Evolutionary conservation across 148 eudicot species (phyloP), one percentile per base, ranked within the genome.

Genomic region (Chenopodium album): DNA sequence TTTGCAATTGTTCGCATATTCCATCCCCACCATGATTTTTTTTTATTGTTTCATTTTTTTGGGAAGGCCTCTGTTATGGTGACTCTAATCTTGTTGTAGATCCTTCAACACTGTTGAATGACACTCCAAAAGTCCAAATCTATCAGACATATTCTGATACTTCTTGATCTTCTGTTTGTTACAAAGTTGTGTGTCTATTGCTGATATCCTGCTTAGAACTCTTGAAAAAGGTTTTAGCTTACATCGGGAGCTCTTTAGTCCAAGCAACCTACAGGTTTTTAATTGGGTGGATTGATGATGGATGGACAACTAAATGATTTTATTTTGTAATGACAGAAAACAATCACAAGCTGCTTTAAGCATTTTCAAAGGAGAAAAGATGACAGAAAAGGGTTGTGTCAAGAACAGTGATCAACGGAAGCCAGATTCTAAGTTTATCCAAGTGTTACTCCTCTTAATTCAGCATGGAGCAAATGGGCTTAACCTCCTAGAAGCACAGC

Each of bases 401-500:
- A 81, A 78, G 78, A 81, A 32, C 69, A 83, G 68, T 28, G 80
- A 70, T 28, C 71, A 67, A 56, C 66, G 71, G 37, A 47, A 62
- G 11, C 71, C 79, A 50, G 90, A 87, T 76, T 44, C 80, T 17
- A 81, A 86, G 68, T 86, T 84, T 72, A 81, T 90, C 80, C 94
- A 92, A 84, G 99, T 95, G 78, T 77, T 94, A 56, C 91, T 95
- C 74, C 87, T 95, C 52, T 85, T 95, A 81, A 80, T 94, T 71
- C 97, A 95, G 75, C 94, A 94, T 77, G 99, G 99, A 67, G 98
- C 99, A 32, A 95, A 95, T 82, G 99, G 99, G 73, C 95, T 95
- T 34, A 95, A 95, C 85, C 97, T 95, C 54, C 91, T 95, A 67
- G 99, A 95, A 91, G 99, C 99, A 37, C 91, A 95, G 82, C 99